phyloP scores from a whole-genome alignment of 768 basidiomycete species.

The Tricholoma terreum region DNA sequence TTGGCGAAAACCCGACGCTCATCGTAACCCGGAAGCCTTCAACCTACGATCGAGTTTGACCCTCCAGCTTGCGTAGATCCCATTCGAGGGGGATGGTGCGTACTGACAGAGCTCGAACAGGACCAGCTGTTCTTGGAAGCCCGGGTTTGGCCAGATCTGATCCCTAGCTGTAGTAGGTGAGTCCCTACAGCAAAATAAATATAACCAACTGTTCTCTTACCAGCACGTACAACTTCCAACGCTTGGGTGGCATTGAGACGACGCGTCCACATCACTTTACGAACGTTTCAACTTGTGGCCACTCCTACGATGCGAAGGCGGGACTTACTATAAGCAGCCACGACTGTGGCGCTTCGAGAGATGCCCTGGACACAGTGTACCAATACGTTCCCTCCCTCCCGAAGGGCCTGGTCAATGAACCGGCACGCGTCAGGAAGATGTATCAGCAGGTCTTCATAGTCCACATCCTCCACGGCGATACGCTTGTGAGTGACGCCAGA shows the following conservation, averaged over 20 bases:
- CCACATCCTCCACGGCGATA: constrained; percentile 66
- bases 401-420: constrained; percentile 62
- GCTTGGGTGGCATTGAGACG: constrained; percentile 56
- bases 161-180: constrained; percentile 50
- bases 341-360: constrained; percentile 64
- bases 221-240: constrained; percentile 56
- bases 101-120: constrained; percentile 74
- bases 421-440: constrained; percentile 62
- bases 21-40: constrained; percentile 36
- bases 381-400: constrained; percentile 55
- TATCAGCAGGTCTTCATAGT: constrained; percentile 67
- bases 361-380: constrained; percentile 68
- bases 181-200: constrained; percentile 2
- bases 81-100: constrained; percentile 53
- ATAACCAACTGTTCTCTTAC: constrained; percentile 30
- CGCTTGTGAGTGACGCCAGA: constrained; percentile 70
- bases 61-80: constrained; percentile 68
- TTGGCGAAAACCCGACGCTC: constrained; percentile 13
- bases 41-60: constrained; percentile 49
- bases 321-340: constrained; percentile 72
- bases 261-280: constrained; percentile 64
- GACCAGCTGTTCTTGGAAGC: constrained; percentile 76
- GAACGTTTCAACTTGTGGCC: constrained; percentile 4
- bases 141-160: constrained; percentile 77
- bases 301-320: neutral